Conservation (phyloP, 2,329 filamentous ascomycete species). For the Arachnopeziza araneosa region DNA sequence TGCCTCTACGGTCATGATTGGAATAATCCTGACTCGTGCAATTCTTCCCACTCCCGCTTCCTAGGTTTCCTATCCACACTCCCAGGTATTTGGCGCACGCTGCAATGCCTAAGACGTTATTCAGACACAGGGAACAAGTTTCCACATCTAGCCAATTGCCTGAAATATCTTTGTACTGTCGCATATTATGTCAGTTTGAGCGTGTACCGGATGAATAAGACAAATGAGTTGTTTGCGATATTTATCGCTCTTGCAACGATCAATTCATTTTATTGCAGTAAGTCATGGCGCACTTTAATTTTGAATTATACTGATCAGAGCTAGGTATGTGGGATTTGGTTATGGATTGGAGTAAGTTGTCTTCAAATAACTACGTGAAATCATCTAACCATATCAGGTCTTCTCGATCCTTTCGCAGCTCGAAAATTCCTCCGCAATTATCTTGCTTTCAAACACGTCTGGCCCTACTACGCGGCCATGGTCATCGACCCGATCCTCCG, state of each 20-base stretch:
- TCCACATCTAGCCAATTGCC: constrained; percentile 83
- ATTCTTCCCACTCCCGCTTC: constrained; percentile 72
- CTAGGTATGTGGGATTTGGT: constrained; percentile 79
- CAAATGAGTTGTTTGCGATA: constrained; percentile 50
- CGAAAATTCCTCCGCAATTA: constrained; percentile 65
- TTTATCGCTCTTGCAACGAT: constrained; percentile 74
- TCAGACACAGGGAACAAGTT: constrained; percentile 77
- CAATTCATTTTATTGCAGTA: constrained; percentile 67
- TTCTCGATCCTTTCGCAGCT: constrained; percentile 31
- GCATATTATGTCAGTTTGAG: constrained; percentile 70
- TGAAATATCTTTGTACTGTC: constrained; percentile 86
- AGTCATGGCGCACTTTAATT: background rate
- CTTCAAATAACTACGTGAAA: constrained; percentile 56
- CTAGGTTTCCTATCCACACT: constrained; percentile 77
- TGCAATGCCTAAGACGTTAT: constrained; percentile 86
- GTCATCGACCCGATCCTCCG: constrained; percentile 74
- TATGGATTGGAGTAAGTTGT: constrained; percentile 69
- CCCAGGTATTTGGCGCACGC: constrained; percentile 78
- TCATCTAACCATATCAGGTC: constrained; percentile 44
- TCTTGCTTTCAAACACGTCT: constrained; percentile 68
- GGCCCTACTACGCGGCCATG: constrained; percentile 84
- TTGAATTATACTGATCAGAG: background rate
- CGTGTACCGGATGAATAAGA: constrained; percentile 70
- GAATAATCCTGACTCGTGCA: constrained; percentile 67
- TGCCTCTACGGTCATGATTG: constrained; percentile 77